These are phyloP conservation scores for Scleroderma citrinum DNA, from an alignment of 768 basidiomycete species.

Conservation along the genomic window DNA sequence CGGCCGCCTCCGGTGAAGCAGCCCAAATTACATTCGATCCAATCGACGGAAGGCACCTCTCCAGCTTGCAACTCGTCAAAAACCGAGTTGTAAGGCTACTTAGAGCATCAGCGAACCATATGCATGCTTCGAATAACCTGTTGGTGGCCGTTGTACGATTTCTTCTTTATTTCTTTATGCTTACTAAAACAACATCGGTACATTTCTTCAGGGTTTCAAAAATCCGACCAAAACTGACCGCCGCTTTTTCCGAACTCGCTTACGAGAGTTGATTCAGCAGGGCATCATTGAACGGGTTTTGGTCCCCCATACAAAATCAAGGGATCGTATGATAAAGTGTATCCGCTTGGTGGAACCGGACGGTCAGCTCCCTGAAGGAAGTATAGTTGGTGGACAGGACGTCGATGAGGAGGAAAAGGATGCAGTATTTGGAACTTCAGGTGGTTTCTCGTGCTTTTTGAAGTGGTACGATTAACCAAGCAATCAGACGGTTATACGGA, in stretches of 20 bases:
- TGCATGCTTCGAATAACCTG: constrained; percentile 71
- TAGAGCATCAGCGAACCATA: constrained; percentile 59
- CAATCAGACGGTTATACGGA: constrained; percentile 31
- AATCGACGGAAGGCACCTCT: constrained; percentile 73
- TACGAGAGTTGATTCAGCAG: constrained; percentile 67
- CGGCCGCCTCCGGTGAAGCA: constrained; percentile 12
- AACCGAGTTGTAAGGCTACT: constrained; percentile 68
- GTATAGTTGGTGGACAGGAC: constrained; percentile 28
- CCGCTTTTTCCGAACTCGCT: constrained; percentile 73
- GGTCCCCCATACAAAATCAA: constrained; percentile 54
- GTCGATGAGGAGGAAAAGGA: constrained; percentile 39
- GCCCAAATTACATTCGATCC: constrained; percentile 53
- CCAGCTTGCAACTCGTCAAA: constrained; percentile 67
- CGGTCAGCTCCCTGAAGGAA: constrained; percentile 28
- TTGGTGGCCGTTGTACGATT: constrained; percentile 65
- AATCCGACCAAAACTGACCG: constrained; percentile 73
- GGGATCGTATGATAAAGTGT: constrained; percentile 49
- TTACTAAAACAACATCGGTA: not conserved
- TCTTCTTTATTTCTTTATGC: not conserved
- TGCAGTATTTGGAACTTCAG: constrained; percentile 15
- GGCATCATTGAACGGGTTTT: constrained; percentile 71
- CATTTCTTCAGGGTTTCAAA: constrained; percentile 54
- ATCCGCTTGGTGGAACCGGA: constrained; percentile 56
- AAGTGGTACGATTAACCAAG: not conserved
- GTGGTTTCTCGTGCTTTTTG: constrained; percentile 10